A percentile compares a stretch with the other conserved stretches of the same genome.
Evolutionary conservation across 2,329 filamentous ascomycete species (phyloP).

Genomic region (Fulvia fulva): DNA sequence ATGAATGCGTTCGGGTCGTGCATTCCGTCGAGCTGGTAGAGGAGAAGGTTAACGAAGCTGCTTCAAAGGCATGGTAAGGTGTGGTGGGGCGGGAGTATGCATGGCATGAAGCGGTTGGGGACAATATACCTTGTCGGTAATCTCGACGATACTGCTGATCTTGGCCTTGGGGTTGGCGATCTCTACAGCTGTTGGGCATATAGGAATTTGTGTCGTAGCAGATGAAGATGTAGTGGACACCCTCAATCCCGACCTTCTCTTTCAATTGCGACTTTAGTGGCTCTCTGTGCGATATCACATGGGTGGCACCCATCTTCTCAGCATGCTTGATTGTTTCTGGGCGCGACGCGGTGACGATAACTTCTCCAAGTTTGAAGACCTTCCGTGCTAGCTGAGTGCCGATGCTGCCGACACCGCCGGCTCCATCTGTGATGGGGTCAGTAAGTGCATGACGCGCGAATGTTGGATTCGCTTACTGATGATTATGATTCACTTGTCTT

Average conservation of each 20-base stretch:
- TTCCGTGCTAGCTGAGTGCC: constrained; percentile 44
- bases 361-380: constrained; percentile 18
- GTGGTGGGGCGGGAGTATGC: background rate
- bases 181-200: constrained; percentile 10
- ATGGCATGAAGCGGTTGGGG: no score
- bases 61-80: background rate
- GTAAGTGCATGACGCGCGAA: background rate
- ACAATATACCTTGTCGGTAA: constrained; percentile 6
- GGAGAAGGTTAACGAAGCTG: background rate
- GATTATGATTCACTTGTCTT: constrained; percentile 35
- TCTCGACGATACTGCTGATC: constrained; percentile 15
- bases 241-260: constrained; percentile 4
- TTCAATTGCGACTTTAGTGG: constrained; percentile 38
- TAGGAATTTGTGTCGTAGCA: constrained; percentile 14
- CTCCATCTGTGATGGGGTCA: constrained; percentile 39
- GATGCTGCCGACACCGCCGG: constrained; percentile 43
- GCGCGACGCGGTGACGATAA: constrained; percentile 42
- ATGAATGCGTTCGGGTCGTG: constrained; percentile 11
- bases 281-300: constrained; percentile 41
- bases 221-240: constrained; percentile 19
- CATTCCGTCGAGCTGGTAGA: constrained; percentile 4
- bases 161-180: constrained; percentile 14
- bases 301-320: constrained; percentile 41
- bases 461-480: no score
- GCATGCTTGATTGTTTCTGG: constrained; percentile 39